Evolutionary conservation across 345 rosid species (phyloP).

Genomic region (Erysimum cheiranthoides): DNA sequence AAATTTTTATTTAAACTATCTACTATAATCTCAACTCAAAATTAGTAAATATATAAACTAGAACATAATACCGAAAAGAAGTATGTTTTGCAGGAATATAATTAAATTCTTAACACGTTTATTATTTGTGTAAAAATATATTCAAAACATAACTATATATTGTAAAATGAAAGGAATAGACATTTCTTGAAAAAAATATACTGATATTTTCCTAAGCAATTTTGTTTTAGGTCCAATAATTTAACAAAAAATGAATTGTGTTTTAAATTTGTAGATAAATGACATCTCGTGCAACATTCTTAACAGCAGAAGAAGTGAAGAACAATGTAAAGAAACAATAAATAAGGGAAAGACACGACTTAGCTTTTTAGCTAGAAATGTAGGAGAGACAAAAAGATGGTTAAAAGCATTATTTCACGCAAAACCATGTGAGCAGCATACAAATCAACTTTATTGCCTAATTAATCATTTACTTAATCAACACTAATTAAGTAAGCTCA

Average conservation of each 20-base stretch:
- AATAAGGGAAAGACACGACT: slow-evolving; percentile 43
- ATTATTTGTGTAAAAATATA: not conserved
- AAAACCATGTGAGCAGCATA: slow-evolving; percentile 60
- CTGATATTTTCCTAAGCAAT: not conserved
- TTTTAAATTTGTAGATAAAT: not conserved
- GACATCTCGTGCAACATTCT: slow-evolving; percentile 20
- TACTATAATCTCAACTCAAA: not conserved
- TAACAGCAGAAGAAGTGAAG: slow-evolving; percentile 2
- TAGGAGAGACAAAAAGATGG: slow-evolving; percentile 55
- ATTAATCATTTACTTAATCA: slow-evolving; percentile 46
- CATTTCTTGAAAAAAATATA: not conserved
- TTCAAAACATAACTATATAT: not conserved
- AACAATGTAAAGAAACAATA: slow-evolving; percentile 20
- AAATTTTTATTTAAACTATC: not conserved
- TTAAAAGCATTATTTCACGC: slow-evolving; percentile 47
- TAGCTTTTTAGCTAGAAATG: slow-evolving; percentile 43
- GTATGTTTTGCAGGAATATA: not conserved
- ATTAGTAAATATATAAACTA: not conserved
- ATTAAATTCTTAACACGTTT: not conserved
- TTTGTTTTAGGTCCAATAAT: not conserved
- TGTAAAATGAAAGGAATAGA: not conserved
- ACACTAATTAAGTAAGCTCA: slow-evolving; percentile 23
- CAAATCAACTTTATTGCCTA: slow-evolving; percentile 43
- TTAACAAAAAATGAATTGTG: not conserved
- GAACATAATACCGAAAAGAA: not conserved